A percentile compares a stretch with the other conserved stretches of the same genome.
phyloP scores from a whole-genome alignment of 768 basidiomycete species.

The Russula brevipes region DNA sequence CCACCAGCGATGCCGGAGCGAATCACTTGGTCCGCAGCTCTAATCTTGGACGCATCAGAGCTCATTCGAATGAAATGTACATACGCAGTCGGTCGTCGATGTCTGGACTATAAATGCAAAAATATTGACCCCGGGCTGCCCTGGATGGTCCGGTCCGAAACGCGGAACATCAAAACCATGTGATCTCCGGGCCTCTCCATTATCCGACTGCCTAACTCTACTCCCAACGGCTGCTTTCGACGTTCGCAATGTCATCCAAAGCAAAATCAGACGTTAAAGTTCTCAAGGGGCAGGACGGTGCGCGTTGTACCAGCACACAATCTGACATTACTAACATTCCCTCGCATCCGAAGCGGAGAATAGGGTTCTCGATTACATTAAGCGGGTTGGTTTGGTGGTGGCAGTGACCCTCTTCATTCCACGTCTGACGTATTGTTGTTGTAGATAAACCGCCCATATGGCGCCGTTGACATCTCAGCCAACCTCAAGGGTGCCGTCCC shows the following conservation, averaged over 20 bases:
- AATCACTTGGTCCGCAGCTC: slow-evolving; percentile 40
- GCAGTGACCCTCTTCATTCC: neutral
- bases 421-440: neutral
- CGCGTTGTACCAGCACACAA: neutral
- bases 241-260: slow-evolving; percentile 17
- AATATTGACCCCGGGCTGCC: no score
- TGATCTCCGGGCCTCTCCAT: slow-evolving; percentile 24
- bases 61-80: slow-evolving; percentile 44
- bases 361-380: slow-evolving; percentile 23
- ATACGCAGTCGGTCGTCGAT: slow-evolving; percentile 12
- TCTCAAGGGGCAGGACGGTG: slow-evolving; percentile 25
- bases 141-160: neutral
- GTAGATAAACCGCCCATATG: slow-evolving; percentile 92
- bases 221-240: no score
- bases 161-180: neutral
- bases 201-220: no score
- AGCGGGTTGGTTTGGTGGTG: slow-evolving; percentile 14
- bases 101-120: neutral
- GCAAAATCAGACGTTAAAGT: slow-evolving; percentile 22
- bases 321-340: neutral
- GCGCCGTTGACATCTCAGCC: slow-evolving; percentile 85
- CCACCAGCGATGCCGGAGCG: slow-evolving; percentile 91
- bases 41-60: slow-evolving; percentile 42
- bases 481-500: slow-evolving; percentile 88
- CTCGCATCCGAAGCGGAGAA: slow-evolving; percentile 17